Base-by-base conservation (phyloP, 495 filamentous ascomycete genomes). In the Massariosphaeria phaeospora region DNA sequence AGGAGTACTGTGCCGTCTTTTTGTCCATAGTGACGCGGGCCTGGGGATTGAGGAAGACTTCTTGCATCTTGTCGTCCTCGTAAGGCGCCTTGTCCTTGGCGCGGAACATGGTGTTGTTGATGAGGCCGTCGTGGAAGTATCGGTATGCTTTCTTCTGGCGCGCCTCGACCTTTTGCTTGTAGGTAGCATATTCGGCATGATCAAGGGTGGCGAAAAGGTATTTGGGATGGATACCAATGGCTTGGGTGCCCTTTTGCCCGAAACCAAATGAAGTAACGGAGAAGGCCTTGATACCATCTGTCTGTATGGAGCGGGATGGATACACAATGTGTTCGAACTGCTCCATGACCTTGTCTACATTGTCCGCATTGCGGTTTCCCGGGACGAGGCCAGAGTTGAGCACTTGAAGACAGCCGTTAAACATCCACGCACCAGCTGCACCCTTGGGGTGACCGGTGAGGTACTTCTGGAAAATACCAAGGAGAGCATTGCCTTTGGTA, bases 381-480 rank as follows among this genome's bases (percentile, higher is more conserved):
- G 93, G 93, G 44, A 99, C 93, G 15, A 97, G 74, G 60, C 93
- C 93, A 39, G 78, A 84, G 72, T 96, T 94, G 61, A 99, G 76
- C 45, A 95, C 88, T 71, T 99, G 93, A 67, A 99, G 73, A 67
- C 87, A 88, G 56, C 93, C 93, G 74, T 99, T 99, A 78, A 97
- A 85, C 93, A 97, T 97, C 91, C 91, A 99, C 38, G 91, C 93
- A 71, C 93, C 93, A 43, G 93, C 93, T 65, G 93, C 91, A 83
- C 93, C 93, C 82, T 99, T 99, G 61, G 93, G 93, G 71, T 99
- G 93, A 63, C 93, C 93, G 13, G 93, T 99, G 33, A 99, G 83
- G 69, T 95, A 97, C 71, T 99, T 99, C 71, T 99, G 93, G 86
- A 97, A 99, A 69, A 99, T 91, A 72, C 93, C 93, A 53, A 97